Conservation (phyloP, 1,139 yeast genomes). For the Sporopachydermia cereana region DNA sequence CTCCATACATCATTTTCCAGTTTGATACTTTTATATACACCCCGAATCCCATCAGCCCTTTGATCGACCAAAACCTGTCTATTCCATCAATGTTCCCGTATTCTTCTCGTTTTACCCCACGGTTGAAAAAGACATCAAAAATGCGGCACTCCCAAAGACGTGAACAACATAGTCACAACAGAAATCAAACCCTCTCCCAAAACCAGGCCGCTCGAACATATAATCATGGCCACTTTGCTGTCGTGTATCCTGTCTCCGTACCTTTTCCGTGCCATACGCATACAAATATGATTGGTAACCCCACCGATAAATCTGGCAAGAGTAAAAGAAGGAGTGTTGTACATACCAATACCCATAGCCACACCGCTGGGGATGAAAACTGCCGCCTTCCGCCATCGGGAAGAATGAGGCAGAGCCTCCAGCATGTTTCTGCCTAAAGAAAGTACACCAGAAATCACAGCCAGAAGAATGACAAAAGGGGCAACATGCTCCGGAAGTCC, state of each 20-base stretch:
- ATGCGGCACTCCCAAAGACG: conserved; percentile 46
- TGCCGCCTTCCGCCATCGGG: conserved; percentile 32
- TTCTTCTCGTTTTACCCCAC: too few relatives aligned
- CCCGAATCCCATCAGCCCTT: too few relatives aligned
- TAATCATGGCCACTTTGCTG: conserved; percentile 59
- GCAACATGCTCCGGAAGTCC: conserved; percentile 78
- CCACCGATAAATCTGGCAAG: conserved; percentile 91
- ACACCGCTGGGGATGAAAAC: conserved; percentile 81
- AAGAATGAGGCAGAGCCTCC: conserved; percentile 22
- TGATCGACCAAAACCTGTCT: too few relatives aligned
- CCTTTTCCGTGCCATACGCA: conserved; percentile 20
- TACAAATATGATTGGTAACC: conserved; percentile 52
- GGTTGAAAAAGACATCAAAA: too few relatives aligned
- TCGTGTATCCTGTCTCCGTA: conserved; percentile 19
- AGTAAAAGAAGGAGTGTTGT: conserved; percentile 88
- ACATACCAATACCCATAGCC: conserved; percentile 94
- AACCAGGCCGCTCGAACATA: conserved; percentile 83
- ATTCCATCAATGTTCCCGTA: too few relatives aligned
- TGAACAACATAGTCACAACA: conserved; percentile 65
- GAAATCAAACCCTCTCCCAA: conserved; percentile 90
- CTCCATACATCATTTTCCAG: too few relatives aligned
- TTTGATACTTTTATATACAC: too few relatives aligned
- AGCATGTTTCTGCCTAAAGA: conserved; percentile 52
- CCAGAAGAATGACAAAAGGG: conserved; percentile 54
- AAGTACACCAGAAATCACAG: conserved; percentile 52